A percentile compares a stretch with the other conserved stretches of the same genome.
phyloP scores from a whole-genome alignment of 1,284 basidiomycete species.

The Boletus smithii region DNA sequence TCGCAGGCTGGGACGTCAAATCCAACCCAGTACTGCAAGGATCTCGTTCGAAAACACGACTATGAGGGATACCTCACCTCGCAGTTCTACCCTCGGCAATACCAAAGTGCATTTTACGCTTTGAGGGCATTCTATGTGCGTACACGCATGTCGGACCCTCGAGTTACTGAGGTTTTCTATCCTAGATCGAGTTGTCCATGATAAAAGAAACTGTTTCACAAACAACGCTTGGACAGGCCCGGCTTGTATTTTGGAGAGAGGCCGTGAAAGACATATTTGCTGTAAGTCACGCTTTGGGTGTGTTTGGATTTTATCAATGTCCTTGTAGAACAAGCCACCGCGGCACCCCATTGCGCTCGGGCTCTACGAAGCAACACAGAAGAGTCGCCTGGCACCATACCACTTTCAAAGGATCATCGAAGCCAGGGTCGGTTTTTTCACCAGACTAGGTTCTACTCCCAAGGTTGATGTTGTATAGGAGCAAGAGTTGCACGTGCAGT shows the following conservation, averaged over 20 bases:
- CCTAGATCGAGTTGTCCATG: conserved; percentile 79
- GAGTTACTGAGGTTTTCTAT: conserved; percentile 11
- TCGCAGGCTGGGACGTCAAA: conserved; percentile 35
- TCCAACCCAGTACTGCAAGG: conserved; percentile 59
- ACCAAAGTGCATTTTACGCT: conserved; percentile 74
- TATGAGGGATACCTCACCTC: conserved; percentile 78
- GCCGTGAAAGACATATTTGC: conserved; percentile 70
- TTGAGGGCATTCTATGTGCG: conserved; percentile 86
- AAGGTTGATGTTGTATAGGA: conserved; percentile 48
- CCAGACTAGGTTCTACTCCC: conserved; percentile 3
- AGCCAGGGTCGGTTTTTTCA: conserved; percentile 61
- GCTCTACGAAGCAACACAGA: conserved; percentile 57
- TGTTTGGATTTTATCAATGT: conserved; percentile 16
- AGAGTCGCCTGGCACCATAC: conserved; percentile 59
- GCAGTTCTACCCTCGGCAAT: conserved; percentile 70
- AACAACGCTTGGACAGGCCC: conserved; percentile 78
- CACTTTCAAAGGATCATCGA: conserved; percentile 85
- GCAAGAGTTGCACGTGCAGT: conserved; percentile 65
- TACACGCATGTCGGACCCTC: conserved; percentile 10
- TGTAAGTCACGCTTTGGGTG: conserved; percentile 42
- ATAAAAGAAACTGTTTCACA: conserved; percentile 80
- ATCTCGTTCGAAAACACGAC: conserved; percentile 71
- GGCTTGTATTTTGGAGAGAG: conserved; percentile 93
- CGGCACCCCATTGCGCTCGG: conserved; percentile 83
- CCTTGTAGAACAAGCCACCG: conserved; percentile 64